These are phyloP conservation scores for Plantago ovata DNA, from an alignment of 257 asterid species.

Conservation along the genomic window DNA sequence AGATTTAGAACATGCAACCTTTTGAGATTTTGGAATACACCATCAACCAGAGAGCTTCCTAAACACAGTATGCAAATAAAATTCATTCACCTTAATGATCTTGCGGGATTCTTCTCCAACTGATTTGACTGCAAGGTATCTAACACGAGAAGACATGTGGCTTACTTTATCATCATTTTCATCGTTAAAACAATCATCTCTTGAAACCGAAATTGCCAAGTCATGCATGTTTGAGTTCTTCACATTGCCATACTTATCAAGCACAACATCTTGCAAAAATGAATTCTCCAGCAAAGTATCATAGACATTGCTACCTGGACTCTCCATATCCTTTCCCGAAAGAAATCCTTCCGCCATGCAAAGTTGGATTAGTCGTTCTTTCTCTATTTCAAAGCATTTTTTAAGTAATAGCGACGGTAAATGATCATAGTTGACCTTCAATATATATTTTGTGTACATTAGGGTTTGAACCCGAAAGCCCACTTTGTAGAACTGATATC, in stretches of 20 bases:
- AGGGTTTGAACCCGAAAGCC: background rate
- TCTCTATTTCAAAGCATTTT: slow-evolving; percentile 1
- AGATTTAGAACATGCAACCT: slow-evolving; percentile 15
- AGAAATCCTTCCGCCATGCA: slow-evolving; percentile 20
- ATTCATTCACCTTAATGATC: background rate
- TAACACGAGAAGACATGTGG: background rate
- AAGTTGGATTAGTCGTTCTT: slow-evolving; percentile 13
- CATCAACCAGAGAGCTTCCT: background rate
- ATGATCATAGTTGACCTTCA: background rate
- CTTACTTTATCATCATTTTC: background rate
- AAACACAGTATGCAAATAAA: slow-evolving; percentile 20
- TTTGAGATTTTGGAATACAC: slow-evolving; percentile 13
- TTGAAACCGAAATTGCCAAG: slow-evolving; percentile 3
- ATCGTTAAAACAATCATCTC: background rate
- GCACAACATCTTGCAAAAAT: background rate
- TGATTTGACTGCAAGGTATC: background rate
- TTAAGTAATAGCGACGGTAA: background rate
- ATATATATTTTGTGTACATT: background rate
- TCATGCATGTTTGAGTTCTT: slow-evolving; percentile 4
- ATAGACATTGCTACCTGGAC: background rate
- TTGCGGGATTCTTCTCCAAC: background rate
- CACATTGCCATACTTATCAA: background rate
- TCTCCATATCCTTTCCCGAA: background rate
- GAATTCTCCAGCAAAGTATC: background rate
- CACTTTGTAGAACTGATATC: slow-evolving; percentile 2